phyloP scores from a whole-genome alignment of 441 rosid species.

The Populus hybrid region DNA sequence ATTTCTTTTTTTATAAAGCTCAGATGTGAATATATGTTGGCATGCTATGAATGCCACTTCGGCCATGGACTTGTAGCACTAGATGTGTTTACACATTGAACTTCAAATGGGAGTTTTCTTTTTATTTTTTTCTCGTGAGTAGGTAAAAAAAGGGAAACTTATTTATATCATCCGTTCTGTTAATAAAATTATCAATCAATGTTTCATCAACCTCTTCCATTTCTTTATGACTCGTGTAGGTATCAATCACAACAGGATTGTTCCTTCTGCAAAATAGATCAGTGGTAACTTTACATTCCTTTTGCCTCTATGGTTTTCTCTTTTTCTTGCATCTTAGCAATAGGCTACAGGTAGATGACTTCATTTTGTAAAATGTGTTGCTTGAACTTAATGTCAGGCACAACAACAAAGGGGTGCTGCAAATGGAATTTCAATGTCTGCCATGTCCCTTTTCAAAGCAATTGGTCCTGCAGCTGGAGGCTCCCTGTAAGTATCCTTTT shows the following conservation, averaged over 20 bases:
- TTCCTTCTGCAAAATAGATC: conserved; percentile 69
- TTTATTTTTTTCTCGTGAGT: not conserved
- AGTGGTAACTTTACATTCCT: conserved; percentile 38
- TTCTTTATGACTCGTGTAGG: conserved; percentile 29
- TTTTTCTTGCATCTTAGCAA: not conserved
- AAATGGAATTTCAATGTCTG: conserved; percentile 67
- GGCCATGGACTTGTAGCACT: not conserved
- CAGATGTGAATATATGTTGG: not conserved
- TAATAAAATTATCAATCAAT: not conserved
- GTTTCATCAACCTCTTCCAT: not conserved
- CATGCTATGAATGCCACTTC: not conserved
- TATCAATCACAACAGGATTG: conserved; percentile 63
- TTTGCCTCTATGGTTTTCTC: not conserved
- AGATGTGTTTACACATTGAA: not conserved
- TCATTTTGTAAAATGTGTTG: not conserved
- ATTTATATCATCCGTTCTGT: not conserved
- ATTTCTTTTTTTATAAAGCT: not conserved
- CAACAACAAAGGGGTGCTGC: conserved; percentile 82
- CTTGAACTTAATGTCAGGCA: conserved; percentile 25
- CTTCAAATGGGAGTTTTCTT: not conserved
- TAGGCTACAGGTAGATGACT: not conserved
- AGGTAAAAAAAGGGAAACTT: not conserved
- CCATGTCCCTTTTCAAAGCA: conserved; percentile 73
- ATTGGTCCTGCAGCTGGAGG: conserved; percentile 80
- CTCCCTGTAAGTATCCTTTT: conserved; percentile 38